Conservation (phyloP, 2,329 filamentous ascomycete genomes). For the Talaromyces rugulosus region DNA sequence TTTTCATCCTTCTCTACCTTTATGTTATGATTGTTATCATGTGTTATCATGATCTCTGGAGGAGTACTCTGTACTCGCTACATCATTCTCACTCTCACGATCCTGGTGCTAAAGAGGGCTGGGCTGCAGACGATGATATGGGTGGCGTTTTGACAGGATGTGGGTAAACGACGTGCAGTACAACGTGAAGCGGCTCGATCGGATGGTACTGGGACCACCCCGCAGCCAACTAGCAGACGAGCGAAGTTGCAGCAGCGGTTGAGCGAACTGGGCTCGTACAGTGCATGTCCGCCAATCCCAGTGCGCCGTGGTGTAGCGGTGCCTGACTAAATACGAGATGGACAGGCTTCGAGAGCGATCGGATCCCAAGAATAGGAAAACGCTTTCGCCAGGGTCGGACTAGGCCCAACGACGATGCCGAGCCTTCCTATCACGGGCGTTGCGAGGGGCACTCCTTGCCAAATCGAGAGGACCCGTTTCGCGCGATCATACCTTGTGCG, state of each 20-base stretch:
- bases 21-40: neutral
- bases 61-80: too few relatives aligned
- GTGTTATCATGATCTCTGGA: neutral
- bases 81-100: neutral
- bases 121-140: neutral
- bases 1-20: neutral
- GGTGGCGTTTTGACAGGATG: conserved; percentile 1
- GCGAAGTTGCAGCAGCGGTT: neutral
- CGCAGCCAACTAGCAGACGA: neutral
- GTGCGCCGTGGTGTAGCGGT: neutral
- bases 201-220: neutral
- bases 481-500: conserved; percentile 11
- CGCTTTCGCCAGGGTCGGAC: neutral
- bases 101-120: neutral
- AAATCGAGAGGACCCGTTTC: conserved; percentile 1
- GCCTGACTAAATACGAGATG: conserved; percentile 1
- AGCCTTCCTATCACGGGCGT: neutral
- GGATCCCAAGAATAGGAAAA: neutral
- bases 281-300: neutral
- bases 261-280: neutral
- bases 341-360: neutral
- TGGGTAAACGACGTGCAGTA: neutral
- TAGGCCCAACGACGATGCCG: neutral
- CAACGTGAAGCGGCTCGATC: conserved; percentile 1
- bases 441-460: neutral